These are phyloP conservation scores for Samsoniella hepiali DNA, from an alignment of 2,329 filamentous ascomycete genomes.

Conservation along the genomic window DNA sequence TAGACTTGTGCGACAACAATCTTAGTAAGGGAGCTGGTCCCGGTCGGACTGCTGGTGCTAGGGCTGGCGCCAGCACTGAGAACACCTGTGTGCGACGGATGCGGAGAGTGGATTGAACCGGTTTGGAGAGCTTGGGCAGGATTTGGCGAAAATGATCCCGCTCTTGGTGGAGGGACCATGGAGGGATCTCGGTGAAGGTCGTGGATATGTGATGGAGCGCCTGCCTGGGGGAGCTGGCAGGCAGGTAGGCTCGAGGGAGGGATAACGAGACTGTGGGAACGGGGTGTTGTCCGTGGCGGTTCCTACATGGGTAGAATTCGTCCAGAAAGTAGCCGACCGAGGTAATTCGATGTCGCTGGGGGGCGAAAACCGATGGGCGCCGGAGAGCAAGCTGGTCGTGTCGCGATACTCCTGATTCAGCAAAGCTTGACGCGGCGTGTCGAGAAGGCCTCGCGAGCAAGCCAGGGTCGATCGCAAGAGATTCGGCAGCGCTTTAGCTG, in stretches of 20 bases:
- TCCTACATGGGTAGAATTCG: constrained; percentile 35
- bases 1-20: constrained; percentile 95
- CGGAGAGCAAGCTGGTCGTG: background rate
- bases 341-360: constrained; percentile 20
- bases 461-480: background rate
- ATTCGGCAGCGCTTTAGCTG: constrained; percentile 5
- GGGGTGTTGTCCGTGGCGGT: constrained; percentile 24
- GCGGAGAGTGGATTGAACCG: constrained; percentile 53
- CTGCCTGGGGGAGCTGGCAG: constrained; percentile 37
- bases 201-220: constrained; percentile 32
- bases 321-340: constrained; percentile 18
- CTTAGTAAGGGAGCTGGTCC: constrained; percentile 71
- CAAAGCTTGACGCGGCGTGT: constrained; percentile 3
- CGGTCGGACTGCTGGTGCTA: constrained; percentile 60
- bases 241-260: constrained; percentile 32
- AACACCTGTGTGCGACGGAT: constrained; percentile 54
- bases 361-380: background rate
- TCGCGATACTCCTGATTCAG: constrained; percentile 14
- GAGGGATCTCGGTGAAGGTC: constrained; percentile 38
- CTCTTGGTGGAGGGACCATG: constrained; percentile 59
- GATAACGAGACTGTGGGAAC: constrained; percentile 29
- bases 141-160: constrained; percentile 63
- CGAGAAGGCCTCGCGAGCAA: background rate
- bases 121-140: constrained; percentile 57
- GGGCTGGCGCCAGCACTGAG: constrained; percentile 60